Evolutionary conservation across 495 filamentous ascomycete genomes (phyloP).

Genomic region (Penicillium goetzii): DNA sequence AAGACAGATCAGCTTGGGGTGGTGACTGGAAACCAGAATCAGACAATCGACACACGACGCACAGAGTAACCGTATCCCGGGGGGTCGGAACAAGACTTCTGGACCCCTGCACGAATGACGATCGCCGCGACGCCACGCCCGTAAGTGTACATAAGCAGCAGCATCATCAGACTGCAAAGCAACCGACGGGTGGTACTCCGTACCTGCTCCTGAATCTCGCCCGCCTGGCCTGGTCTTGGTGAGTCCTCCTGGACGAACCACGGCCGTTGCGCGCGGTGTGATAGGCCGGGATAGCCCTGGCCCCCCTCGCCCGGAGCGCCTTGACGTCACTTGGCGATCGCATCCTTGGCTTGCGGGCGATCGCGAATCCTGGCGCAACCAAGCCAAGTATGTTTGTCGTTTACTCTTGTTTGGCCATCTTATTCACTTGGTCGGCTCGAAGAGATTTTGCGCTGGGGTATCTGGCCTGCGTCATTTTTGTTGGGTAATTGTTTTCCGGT

Average conservation of each 20-base stretch:
- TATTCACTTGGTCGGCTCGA: constrained; percentile 2
- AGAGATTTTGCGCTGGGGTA: background rate
- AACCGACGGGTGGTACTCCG: constrained; percentile 3
- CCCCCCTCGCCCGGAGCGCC: background rate
- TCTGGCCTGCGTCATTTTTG: constrained; percentile 13
- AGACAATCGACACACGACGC: constrained; percentile 3
- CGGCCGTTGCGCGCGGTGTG: constrained; percentile 6
- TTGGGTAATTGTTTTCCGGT: background rate
- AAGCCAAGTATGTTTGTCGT: background rate
- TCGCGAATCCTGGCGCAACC: constrained; percentile 4
- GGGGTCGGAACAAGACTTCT: constrained; percentile 28
- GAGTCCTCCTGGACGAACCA: constrained; percentile 10
- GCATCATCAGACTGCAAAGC: background rate
- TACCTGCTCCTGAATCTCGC: constrained; percentile 15
- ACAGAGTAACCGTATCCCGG: constrained; percentile 25
- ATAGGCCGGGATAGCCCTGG: constrained; percentile 3
- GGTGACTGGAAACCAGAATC: constrained; percentile 4
- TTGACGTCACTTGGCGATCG: constrained; percentile 13
- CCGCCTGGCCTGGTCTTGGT: background rate
- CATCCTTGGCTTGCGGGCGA: background rate
- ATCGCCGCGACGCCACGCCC: constrained; percentile 33
- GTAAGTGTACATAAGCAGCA: constrained; percentile 15
- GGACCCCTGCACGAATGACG: constrained; percentile 26
- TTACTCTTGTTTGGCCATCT: background rate
- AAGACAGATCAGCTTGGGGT: background rate